Evolutionary conservation across 73 alveolate species (phyloP).

Genomic region (Paramecium pentaurelia): DNA sequence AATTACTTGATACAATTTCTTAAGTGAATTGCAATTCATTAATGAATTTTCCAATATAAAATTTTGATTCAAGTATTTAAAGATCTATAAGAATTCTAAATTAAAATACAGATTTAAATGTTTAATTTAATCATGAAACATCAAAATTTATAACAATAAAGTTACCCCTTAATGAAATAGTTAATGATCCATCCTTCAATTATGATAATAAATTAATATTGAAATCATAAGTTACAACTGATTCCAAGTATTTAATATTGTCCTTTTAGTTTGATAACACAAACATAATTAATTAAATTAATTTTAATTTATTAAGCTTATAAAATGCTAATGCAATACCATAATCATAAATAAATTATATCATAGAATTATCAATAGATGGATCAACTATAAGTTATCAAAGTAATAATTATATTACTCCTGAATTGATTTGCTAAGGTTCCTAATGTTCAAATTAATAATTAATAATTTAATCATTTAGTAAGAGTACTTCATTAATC

Average conservation of each 20-base stretch:
- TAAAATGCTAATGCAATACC: background rate
- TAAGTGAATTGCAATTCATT: background rate
- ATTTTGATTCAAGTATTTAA: background rate
- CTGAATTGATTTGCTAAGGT: background rate
- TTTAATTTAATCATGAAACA: background rate
- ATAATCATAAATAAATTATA: background rate
- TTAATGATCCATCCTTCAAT: background rate
- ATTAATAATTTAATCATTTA: background rate
- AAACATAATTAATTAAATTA: background rate
- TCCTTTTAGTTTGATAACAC: background rate
- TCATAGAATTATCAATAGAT: background rate
- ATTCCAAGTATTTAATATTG: background rate
- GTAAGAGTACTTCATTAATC: background rate
- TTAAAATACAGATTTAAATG: background rate
- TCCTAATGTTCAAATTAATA: slow-evolving; percentile 1
- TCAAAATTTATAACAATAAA: background rate
- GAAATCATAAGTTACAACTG: background rate
- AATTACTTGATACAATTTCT: background rate
- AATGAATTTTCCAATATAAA: background rate
- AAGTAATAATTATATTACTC: background rate
- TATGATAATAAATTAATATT: background rate
- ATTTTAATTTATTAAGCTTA: background rate
- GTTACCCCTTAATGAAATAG: background rate
- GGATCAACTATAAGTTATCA: background rate
- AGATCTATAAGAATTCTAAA: background rate